Percentiles rank a stretch among this genome's conserved stretches.
These are phyloP conservation scores for Trypanosoma congolense DNA, from an alignment of 208 protist species.

Conservation along the genomic window DNA sequence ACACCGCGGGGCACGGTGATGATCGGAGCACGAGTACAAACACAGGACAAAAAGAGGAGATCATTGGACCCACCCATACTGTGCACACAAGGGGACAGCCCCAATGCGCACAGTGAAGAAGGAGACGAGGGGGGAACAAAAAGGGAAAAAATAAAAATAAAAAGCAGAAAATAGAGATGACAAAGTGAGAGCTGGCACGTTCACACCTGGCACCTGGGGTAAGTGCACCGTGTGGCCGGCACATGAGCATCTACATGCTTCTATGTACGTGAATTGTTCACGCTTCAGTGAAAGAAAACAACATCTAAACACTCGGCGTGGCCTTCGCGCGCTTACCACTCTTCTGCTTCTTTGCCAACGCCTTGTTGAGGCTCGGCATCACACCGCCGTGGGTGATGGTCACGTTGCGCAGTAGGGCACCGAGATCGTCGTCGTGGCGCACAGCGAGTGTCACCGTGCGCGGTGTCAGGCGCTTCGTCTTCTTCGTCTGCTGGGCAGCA, in stretches of 20 bases:
- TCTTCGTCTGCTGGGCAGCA: slow-evolving; percentile 60
- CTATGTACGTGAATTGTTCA: slow-evolving; percentile 1
- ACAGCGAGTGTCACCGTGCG: slow-evolving; percentile 71
- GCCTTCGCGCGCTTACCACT: slow-evolving; percentile 51
- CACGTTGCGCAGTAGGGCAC: slow-evolving; percentile 60
- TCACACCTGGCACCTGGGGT: neutral
- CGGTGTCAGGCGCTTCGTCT: slow-evolving; percentile 62
- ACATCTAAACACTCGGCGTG: slow-evolving; percentile 45
- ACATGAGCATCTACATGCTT: neutral
- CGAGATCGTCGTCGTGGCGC: slow-evolving; percentile 79
- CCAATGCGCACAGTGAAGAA: neutral
- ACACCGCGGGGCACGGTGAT: too few relatives aligned
- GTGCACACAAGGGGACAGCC: too few relatives aligned
- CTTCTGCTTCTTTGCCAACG: slow-evolving; percentile 75
- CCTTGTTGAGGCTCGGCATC: slow-evolving; percentile 79
- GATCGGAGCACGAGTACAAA: too few relatives aligned
- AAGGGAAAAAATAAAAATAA: slow-evolving; percentile 1
- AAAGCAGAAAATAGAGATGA: slow-evolving; percentile 18
- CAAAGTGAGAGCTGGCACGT: neutral
- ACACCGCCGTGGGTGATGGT: slow-evolving; percentile 75
- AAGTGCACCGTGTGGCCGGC: neutral
- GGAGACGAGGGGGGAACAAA: slow-evolving; percentile 1
- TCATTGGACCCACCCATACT: too few relatives aligned
- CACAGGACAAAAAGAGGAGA: too few relatives aligned
- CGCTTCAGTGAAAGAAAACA: neutral